Evolutionary conservation across 257 asterid genomes (phyloP).

Genomic region (Capsicum pubescens): DNA sequence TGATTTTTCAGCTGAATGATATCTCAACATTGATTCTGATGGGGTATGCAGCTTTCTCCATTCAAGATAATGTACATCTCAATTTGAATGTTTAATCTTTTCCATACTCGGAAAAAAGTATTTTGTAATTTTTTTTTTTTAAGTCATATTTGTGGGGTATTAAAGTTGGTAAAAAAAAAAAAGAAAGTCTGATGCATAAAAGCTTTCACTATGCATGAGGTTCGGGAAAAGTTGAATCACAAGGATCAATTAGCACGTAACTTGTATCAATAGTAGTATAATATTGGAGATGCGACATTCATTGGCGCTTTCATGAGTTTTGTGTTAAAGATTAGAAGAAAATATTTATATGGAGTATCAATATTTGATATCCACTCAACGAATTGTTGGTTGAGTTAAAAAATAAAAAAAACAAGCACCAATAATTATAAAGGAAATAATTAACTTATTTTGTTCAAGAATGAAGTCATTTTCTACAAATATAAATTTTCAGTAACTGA

Average conservation of each 20-base stretch:
- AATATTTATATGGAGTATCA: background rate
- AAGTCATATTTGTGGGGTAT: too few species aligned
- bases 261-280: background rate
- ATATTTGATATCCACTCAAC: too few species aligned
- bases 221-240: too few species aligned
- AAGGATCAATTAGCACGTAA: background rate
- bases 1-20: slow-evolving; percentile 18
- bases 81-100: background rate
- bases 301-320: background rate
- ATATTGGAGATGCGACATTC: background rate
- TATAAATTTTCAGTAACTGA: too few species aligned
- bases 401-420: background rate
- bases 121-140: too few species aligned
- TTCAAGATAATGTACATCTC: background rate
- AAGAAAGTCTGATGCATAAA: too few species aligned
- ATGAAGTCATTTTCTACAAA: background rate
- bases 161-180: too few species aligned
- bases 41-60: background rate
- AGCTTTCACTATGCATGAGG: too few species aligned
- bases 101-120: background rate
- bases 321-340: background rate
- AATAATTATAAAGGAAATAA: background rate
- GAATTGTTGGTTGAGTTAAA: background rate
- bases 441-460: background rate
- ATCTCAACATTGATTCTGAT: slow-evolving; percentile 30